Percentiles rank a stretch among this genome's conserved stretches.
Evolutionary conservation across 495 filamentous ascomycete species (phyloP).

Genomic region (Amorphotheca resinae): DNA sequence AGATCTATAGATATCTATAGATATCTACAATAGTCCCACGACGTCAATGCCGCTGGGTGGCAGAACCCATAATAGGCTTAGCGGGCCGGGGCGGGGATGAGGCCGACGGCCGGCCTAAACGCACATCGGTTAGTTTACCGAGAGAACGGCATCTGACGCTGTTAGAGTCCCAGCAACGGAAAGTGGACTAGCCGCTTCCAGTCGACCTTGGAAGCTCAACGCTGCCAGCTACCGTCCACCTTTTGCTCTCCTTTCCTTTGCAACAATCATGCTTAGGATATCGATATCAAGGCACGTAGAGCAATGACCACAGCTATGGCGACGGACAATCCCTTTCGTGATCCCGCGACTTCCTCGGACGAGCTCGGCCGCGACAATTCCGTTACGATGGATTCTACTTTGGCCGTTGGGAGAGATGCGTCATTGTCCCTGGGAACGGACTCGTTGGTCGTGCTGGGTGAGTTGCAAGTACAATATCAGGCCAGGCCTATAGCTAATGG

Average conservation of each 20-base stretch:
- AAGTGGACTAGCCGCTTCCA: too few species aligned
- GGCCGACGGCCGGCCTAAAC: too few species aligned
- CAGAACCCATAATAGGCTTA: too few species aligned
- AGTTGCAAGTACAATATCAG: neutral
- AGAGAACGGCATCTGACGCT: too few species aligned
- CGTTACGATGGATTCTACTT: slow-evolving; percentile 29
- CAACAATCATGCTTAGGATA: slow-evolving; percentile 7
- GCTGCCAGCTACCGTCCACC: too few species aligned
- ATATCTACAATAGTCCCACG: too few species aligned
- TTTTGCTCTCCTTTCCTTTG: neutral
- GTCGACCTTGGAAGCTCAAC: too few species aligned
- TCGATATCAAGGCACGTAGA: slow-evolving; percentile 4
- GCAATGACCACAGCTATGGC: slow-evolving; percentile 13
- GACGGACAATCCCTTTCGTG: slow-evolving; percentile 18
- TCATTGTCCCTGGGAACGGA: slow-evolving; percentile 52
- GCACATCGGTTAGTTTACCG: too few species aligned
- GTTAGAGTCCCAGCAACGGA: too few species aligned
- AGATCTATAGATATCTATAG: too few species aligned
- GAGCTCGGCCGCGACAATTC: slow-evolving; percentile 20
- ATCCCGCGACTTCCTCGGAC: slow-evolving; percentile 16
- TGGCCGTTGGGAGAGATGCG: slow-evolving; percentile 45
- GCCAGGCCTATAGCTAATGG: slow-evolving; percentile 8
- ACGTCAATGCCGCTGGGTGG: too few species aligned
- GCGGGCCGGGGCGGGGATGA: too few species aligned
- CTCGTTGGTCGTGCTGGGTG: slow-evolving; percentile 52